A percentile compares a stretch with the other conserved stretches of the same genome.
phyloP scores from a whole-genome alignment of 2,329 filamentous ascomycete genomes.

The Aureobasidium sp. region DNA sequence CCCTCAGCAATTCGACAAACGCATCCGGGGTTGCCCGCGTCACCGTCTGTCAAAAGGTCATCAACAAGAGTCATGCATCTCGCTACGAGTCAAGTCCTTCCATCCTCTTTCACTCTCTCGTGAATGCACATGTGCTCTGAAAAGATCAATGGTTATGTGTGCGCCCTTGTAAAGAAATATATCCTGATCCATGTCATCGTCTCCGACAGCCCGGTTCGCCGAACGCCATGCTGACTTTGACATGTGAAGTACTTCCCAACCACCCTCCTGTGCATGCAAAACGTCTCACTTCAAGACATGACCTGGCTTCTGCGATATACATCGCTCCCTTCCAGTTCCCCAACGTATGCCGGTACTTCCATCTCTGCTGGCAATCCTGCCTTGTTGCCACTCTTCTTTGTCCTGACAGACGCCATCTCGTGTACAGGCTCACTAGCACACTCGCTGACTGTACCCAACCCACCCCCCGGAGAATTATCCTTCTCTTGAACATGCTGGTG shows the following conservation, averaged over 20 bases:
- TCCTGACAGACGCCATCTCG: background rate
- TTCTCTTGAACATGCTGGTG: background rate
- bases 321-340: background rate
- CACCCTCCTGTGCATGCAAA: background rate
- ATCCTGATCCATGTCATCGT: background rate
- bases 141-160: background rate
- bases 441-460: background rate
- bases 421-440: background rate
- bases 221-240: background rate
- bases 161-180: background rate
- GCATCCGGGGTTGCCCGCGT: background rate
- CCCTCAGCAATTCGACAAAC: background rate
- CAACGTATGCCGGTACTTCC: background rate
- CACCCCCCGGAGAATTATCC: background rate
- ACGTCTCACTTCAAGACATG: background rate
- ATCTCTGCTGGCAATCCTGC: background rate
- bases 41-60: conserved; percentile 1
- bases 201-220: background rate
- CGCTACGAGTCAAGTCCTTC: background rate
- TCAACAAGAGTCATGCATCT: background rate
- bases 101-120: background rate
- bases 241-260: conserved; percentile 5
- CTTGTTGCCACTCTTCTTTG: background rate
- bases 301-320: background rate
- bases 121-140: background rate